Evolutionary conservation across 2,329 filamentous ascomycete genomes (phyloP).

Genomic region (Podosphaera xanthii): DNA sequence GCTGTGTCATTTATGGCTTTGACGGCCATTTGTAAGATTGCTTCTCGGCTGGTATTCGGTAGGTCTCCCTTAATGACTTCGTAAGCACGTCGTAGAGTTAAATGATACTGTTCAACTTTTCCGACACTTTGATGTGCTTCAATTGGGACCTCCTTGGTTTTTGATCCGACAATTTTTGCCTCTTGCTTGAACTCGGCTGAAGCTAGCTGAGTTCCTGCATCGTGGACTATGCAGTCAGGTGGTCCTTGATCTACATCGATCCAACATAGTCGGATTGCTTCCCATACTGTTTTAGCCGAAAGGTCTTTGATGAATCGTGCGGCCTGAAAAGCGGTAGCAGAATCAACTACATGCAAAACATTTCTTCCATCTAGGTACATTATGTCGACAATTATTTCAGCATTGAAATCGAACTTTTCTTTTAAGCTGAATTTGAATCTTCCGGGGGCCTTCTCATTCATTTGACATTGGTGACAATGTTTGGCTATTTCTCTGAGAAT

Average conservation of each 20-base stretch:
- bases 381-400: constrained; percentile 2
- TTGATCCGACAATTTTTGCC: neutral
- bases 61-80: constrained; percentile 3
- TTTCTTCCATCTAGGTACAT: constrained; percentile 1
- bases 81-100: constrained; percentile 1
- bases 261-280: constrained; percentile 1
- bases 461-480: neutral
- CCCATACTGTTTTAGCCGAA: neutral
- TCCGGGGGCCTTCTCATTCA: neutral
- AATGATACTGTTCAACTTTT: constrained; percentile 3
- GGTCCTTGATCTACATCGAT: constrained; percentile 3
- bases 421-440: neutral
- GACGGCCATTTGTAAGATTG: constrained; percentile 4
- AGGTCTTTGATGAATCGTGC: constrained; percentile 2
- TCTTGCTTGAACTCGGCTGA: constrained; percentile 1
- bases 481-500: neutral
- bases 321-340: constrained; percentile 1
- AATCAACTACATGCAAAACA: constrained; percentile 2
- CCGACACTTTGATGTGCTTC: constrained; percentile 2
- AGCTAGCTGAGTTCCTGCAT: constrained; percentile 1
- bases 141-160: neutral
- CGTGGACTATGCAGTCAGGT: neutral
- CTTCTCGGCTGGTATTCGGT: neutral
- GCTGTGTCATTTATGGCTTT: constrained; percentile 3
- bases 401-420: constrained; percentile 1